Base-by-base conservation (phyloP, 2,329 filamentous ascomycete species). In the Pestalotiopsis sp. region DNA sequence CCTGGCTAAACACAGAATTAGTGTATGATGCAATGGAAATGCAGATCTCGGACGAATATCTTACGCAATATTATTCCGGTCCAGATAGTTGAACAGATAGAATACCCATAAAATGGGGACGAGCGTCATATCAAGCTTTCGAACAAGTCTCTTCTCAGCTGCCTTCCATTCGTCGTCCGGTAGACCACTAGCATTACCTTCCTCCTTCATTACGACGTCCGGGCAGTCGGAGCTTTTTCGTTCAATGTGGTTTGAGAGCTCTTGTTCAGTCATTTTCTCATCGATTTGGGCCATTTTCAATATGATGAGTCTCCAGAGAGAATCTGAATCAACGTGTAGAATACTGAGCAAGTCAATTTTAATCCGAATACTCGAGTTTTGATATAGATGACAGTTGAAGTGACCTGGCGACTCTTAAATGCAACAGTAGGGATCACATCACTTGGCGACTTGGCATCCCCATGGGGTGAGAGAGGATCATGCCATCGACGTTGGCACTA, bases 11-110 rank as follows among this genome's bases (percentile, higher is more conserved):
- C 1, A 59, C 0, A 58, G 3, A 45, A 20, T 20, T 4, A 7
- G 74, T 76, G 80, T 2, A 0, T 27, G 11, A 17, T 80, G 17
- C 76, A 45, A 3, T 3, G 75, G 2, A 45, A 78, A 77, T 31
- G 78, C 73, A 61, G 79, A 77, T 36, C 74, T 78, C 64, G 77
- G 75, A 59, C 4, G 23, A 59, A 20, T 52, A 3, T 80, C 83
- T 27, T 74, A 84, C 9, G 86, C 85, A 69, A 88, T 87, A 69
- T 87, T 84, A 69, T 78, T 79, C 31, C 79, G 74, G 66, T 79
- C 78, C 13, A 80, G 73, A 60, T 76, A 78, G 69, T 75, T 79
- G 65, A 77, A 69, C 65, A 76, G 72, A 67, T 73, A 69, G 73
- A 78, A 80, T 25, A 75, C 66, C 78, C 79, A 81, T 4, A 81